Conservation (phyloP, 2,329 filamentous ascomycete genomes). For the Microdochium trichocladiopsis region DNA sequence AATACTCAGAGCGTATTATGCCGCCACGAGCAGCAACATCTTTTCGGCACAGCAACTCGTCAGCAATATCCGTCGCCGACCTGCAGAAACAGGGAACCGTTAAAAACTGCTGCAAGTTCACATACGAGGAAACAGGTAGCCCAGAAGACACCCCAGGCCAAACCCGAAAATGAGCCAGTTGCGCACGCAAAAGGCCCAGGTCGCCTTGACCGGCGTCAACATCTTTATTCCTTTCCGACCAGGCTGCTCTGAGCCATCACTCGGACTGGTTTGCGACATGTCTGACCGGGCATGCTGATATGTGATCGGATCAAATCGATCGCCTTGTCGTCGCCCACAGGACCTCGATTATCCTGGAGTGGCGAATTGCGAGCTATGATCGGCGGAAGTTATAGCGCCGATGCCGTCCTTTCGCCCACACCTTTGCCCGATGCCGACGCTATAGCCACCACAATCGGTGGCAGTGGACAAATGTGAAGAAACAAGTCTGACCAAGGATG, state of each 20-base stretch:
- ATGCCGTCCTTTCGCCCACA: too few relatives aligned
- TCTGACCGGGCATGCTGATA: background rate
- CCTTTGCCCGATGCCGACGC: too few relatives aligned
- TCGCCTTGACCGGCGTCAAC: background rate
- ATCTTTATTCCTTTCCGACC: too few relatives aligned
- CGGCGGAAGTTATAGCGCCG: too few relatives aligned
- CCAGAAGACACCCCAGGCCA: background rate
- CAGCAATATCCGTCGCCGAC: background rate
- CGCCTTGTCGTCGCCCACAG: background rate
- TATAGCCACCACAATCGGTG: too few relatives aligned
- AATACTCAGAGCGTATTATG: conserved; percentile 45
- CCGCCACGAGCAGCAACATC: conserved; percentile 41
- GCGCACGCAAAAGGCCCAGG: background rate
- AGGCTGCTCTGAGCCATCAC: background rate
- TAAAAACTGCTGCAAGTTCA: background rate
- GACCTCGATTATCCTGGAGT: background rate
- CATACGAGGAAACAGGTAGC: background rate
- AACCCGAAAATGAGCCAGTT: conserved; percentile 1
- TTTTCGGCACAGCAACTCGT: conserved; percentile 7
- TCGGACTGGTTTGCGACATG: background rate
- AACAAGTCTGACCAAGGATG: too few relatives aligned
- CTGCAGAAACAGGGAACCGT: background rate
- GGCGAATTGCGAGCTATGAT: background rate
- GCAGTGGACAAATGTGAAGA: too few relatives aligned
- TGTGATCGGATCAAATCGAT: background rate